Percentiles rank a stretch among this genome's conserved stretches.
Evolutionary conservation across 2,329 filamentous ascomycete species (phyloP).

Genomic region (Byssochlamys sp.): DNA sequence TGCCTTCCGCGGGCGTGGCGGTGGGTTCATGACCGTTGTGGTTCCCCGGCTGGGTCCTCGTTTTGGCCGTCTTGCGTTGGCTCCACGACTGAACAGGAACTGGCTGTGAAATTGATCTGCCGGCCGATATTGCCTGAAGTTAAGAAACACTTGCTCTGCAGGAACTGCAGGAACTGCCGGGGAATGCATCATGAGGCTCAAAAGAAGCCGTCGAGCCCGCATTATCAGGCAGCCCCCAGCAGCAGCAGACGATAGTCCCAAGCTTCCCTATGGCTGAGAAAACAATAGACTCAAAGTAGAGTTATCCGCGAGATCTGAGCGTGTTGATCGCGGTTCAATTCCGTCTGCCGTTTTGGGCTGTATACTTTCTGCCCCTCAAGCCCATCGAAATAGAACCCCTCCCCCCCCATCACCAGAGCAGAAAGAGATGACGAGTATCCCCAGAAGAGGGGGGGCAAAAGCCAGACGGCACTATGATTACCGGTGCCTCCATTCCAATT

Average conservation of each 20-base stretch:
- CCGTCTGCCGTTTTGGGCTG: background rate
- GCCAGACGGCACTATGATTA: background rate
- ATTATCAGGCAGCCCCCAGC: background rate
- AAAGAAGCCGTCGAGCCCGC: background rate
- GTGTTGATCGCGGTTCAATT: background rate
- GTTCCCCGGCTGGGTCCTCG: background rate
- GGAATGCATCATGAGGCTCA: background rate
- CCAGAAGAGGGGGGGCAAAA: background rate
- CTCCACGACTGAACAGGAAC: background rate
- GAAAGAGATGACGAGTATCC: background rate
- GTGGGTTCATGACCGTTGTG: background rate
- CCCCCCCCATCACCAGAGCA: background rate
- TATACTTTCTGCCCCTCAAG: background rate
- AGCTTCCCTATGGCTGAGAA: background rate
- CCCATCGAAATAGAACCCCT: background rate
- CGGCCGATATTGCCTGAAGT: background rate
- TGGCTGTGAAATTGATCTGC: background rate
- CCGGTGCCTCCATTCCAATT: background rate
- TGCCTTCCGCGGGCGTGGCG: background rate
- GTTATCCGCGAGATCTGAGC: background rate
- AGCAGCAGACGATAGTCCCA: background rate
- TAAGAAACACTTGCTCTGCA: background rate
- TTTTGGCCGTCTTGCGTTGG: background rate
- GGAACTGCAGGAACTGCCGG: background rate
- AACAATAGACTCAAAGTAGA: background rate